Evolutionary conservation across 345 rosid species (phyloP).

Genomic region (Brassica nigra): DNA sequence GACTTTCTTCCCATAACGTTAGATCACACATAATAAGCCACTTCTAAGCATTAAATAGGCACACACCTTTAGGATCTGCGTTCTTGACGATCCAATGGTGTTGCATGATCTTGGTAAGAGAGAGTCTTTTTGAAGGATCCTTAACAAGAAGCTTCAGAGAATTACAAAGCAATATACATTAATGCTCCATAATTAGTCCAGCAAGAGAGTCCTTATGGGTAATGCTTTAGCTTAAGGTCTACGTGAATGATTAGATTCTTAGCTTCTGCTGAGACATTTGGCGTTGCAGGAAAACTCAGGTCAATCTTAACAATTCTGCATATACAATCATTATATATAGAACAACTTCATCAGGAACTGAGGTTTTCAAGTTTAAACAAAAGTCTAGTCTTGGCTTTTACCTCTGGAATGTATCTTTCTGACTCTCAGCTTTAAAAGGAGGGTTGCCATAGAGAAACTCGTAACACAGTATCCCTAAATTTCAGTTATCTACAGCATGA

Average conservation of each 20-base stretch:
- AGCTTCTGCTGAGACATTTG: conserved; percentile 69
- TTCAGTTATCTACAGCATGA: conserved; percentile 95
- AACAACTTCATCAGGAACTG: conserved; percentile 6
- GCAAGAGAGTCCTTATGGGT: conserved; percentile 1
- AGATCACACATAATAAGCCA: conserved; percentile 2
- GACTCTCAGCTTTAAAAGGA: conserved; percentile 92
- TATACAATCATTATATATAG: neutral
- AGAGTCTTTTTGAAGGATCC: conserved; percentile 80
- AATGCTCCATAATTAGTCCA: conserved; percentile 7
- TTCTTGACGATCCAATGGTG: conserved; percentile 91
- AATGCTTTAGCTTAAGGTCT: neutral
- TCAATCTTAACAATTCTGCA: conserved; percentile 83
- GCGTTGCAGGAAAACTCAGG: conserved; percentile 67
- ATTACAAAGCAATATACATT: neutral
- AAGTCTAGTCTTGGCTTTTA: conserved; percentile 19
- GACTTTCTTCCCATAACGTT: conserved; percentile 16
- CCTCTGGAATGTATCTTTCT: conserved; percentile 83
- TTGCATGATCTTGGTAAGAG: conserved; percentile 76
- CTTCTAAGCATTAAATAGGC: conserved; percentile 25
- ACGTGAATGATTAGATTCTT: conserved; percentile 65
- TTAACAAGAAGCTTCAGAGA: conserved; percentile 76
- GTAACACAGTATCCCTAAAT: conserved; percentile 84
- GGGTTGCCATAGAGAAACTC: conserved; percentile 93
- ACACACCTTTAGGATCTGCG: conserved; percentile 68
- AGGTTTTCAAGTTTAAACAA: conserved; percentile 1